phyloP scores from a whole-genome alignment of 805 yeast species.

The Kurtzmaniella fragi region DNA sequence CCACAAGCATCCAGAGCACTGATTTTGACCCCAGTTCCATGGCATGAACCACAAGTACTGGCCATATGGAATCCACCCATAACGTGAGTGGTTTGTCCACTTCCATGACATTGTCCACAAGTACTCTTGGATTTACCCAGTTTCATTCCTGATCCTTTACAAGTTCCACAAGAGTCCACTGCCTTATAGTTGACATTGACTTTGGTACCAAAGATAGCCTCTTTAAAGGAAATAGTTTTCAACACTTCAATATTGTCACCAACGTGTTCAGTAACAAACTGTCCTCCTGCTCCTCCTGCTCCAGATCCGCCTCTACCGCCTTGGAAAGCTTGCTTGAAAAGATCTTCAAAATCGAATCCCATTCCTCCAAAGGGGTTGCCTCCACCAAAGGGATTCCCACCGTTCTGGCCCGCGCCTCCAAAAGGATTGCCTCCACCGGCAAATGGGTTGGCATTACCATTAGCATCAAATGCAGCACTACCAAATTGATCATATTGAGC shows the following conservation, averaged over 20 bases:
- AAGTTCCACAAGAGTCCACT: slow-evolving; percentile 69
- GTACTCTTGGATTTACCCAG: slow-evolving; percentile 67
- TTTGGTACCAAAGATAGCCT: slow-evolving; percentile 77
- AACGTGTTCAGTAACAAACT: slow-evolving; percentile 68
- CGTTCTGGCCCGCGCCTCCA: slow-evolving; percentile 45
- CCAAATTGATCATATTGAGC: slow-evolving; percentile 92
- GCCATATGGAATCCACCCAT: slow-evolving; percentile 97
- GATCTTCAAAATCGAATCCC: slow-evolving; percentile 43
- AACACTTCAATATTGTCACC: slow-evolving; percentile 87
- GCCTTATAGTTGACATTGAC: slow-evolving; percentile 65
- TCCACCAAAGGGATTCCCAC: slow-evolving; percentile 26
- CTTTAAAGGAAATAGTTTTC: slow-evolving; percentile 73
- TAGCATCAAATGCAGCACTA: slow-evolving; percentile 71
- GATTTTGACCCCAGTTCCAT: slow-evolving; percentile 81
- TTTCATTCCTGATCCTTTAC: slow-evolving; percentile 85
- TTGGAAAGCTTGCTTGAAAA: slow-evolving; percentile 47
- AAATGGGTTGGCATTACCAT: slow-evolving; percentile 47
- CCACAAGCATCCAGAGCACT: slow-evolving; percentile 65
- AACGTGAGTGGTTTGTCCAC: slow-evolving; percentile 83
- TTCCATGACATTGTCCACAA: slow-evolving; percentile 86
- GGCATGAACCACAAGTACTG: slow-evolving; percentile 82
- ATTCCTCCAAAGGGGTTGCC: slow-evolving; percentile 55
- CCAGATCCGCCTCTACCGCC: slow-evolving; percentile 34
- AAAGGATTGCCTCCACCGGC: slow-evolving; percentile 36
- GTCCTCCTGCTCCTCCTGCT: slow-evolving; percentile 35